Evolutionary conservation across 768 basidiomycete species (phyloP).

Genomic region (Lactarius tabidus): DNA sequence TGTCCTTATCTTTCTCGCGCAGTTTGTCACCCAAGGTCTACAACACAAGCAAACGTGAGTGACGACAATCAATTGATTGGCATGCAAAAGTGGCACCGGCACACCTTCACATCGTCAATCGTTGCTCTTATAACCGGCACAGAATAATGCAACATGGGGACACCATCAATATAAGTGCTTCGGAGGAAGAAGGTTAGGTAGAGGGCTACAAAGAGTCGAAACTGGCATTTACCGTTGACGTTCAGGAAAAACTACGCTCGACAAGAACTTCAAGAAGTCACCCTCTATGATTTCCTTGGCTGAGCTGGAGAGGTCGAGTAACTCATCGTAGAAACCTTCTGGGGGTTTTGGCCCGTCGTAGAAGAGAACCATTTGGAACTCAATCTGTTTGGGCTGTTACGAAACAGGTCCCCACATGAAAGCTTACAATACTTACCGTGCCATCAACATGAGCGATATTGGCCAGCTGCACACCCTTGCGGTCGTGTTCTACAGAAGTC

Average conservation of each 20-base stretch:
- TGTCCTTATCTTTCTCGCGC: constrained; percentile 35
- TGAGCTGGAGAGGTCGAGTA: constrained; percentile 40
- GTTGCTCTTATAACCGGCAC: constrained; percentile 35
- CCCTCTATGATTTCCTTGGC: constrained; percentile 27
- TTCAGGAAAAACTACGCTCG: background rate
- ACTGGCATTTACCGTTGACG: background rate
- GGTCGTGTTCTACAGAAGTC: background rate
- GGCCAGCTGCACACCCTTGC: background rate
- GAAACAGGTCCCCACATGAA: background rate
- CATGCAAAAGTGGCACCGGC: constrained; percentile 16
- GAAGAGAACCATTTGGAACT: constrained; percentile 46
- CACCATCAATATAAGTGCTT: background rate
- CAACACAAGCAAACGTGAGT: background rate
- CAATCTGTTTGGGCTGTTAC: constrained; percentile 43
- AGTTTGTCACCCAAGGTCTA: constrained; percentile 44
- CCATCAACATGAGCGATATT: background rate
- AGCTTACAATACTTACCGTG: constrained; percentile 13
- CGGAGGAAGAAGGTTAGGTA: background rate
- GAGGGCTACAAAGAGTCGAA: background rate
- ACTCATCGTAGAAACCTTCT: constrained; percentile 48
- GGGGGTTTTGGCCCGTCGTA: constrained; percentile 54
- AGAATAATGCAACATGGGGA: background rate
- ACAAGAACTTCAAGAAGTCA: constrained; percentile 35
- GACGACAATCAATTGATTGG: no score
- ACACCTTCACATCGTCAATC: constrained; percentile 41